Conservation (phyloP, 2,329 filamentous ascomycete genomes). For the Eurotiales sp. region DNA sequence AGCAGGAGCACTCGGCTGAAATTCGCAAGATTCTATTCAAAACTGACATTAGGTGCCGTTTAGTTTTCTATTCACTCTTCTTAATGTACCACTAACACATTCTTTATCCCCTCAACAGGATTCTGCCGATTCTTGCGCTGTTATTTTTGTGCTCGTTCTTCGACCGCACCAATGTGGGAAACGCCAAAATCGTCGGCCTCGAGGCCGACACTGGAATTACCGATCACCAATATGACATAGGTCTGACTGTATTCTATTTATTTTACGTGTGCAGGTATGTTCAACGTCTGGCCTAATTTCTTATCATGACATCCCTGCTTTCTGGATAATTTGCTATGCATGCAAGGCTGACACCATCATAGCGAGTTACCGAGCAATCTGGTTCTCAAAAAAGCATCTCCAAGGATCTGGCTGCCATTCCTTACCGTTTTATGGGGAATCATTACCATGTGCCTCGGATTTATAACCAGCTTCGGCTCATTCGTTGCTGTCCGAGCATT, state of each 20-base stretch:
- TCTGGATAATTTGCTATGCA: too few relatives aligned
- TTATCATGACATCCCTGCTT: too few relatives aligned
- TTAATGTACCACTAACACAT: background rate
- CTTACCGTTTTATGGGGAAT: constrained; percentile 57
- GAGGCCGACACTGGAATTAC: constrained; percentile 56
- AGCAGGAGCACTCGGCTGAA: constrained; percentile 28
- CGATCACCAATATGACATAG: constrained; percentile 61
- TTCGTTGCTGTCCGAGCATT: constrained; percentile 61
- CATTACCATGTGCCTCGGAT: constrained; percentile 45
- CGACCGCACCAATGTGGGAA: constrained; percentile 70
- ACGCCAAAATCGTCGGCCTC: constrained; percentile 63
- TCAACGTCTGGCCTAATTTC: too few relatives aligned
- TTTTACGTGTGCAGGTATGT: constrained; percentile 53
- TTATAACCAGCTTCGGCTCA: constrained; percentile 42
- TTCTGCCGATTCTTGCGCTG: constrained; percentile 60
- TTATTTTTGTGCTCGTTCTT: constrained; percentile 63
- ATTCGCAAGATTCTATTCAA: constrained; percentile 47
- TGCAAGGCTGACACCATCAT: background rate
- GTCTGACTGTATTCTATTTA: constrained; percentile 62
- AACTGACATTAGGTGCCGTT: constrained; percentile 54
- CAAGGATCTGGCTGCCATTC: constrained; percentile 57
- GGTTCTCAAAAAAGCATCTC: constrained; percentile 59
- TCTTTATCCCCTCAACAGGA: constrained; percentile 40
- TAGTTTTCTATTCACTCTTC: background rate
- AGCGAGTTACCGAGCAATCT: constrained; percentile 64